Conservation (phyloP, 768 basidiomycete species). For the Boletus fagicola region DNA sequence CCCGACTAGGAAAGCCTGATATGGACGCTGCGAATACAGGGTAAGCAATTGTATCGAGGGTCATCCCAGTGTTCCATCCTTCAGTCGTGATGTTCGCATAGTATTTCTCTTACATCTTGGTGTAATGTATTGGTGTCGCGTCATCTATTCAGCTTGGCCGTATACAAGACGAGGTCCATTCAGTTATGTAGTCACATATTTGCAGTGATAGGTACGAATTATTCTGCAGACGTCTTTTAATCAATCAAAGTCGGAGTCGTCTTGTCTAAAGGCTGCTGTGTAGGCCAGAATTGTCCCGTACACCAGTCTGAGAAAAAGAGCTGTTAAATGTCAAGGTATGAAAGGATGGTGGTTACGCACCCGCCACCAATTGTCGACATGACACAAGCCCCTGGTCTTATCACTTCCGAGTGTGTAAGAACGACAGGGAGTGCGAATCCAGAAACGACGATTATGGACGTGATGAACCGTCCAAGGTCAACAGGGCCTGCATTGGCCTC, state of each 20-base stretch:
- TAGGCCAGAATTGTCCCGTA: constrained; percentile 92
- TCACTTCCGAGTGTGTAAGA: constrained; percentile 88
- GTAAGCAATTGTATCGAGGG: constrained; percentile 1
- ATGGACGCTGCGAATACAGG: constrained; percentile 1
- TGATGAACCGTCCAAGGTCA: constrained; percentile 94
- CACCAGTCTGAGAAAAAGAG: constrained; percentile 52
- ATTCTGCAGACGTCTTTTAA: neutral
- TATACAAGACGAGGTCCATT: constrained; percentile 7
- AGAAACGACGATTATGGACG: constrained; percentile 84
- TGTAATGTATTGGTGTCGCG: neutral
- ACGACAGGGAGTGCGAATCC: constrained; percentile 93
- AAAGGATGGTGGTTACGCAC: constrained; percentile 34
- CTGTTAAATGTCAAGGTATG: neutral
- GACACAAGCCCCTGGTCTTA: constrained; percentile 76
- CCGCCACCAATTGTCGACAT: constrained; percentile 97
- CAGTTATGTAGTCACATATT: constrained; percentile 18
- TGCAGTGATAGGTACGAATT: constrained; percentile 8
- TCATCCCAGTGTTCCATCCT: neutral
- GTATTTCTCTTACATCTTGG: neutral
- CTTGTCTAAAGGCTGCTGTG: constrained; percentile 77
- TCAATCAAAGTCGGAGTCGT: constrained; percentile 77
- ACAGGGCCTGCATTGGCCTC: constrained; percentile 69
- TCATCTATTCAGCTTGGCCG: neutral
- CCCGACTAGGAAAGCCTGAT: constrained; percentile 25
- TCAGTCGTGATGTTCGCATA: neutral